phyloP scores from a whole-genome alignment of 2,329 filamentous ascomycete species.

The Myriosclerotinia scirpicola region DNA sequence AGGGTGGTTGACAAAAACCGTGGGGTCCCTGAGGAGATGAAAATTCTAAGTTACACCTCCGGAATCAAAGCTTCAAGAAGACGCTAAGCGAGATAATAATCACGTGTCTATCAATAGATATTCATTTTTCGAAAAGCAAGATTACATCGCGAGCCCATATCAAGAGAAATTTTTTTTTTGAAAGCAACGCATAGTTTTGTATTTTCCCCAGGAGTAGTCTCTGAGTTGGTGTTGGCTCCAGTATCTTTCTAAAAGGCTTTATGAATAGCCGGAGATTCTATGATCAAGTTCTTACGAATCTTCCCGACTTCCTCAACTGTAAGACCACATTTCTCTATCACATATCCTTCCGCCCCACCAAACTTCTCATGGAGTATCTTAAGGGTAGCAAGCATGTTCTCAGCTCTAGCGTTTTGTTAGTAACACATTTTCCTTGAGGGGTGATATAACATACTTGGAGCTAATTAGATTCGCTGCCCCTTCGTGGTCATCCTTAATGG shows the following conservation, averaged over 20 bases:
- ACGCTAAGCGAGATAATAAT: neutral
- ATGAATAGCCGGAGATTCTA: slow-evolving; percentile 32
- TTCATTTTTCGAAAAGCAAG: neutral
- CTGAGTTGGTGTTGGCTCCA: too few species aligned
- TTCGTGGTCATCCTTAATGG: slow-evolving; percentile 44
- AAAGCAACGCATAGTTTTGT: too few species aligned
- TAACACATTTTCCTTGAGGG: slow-evolving; percentile 1
- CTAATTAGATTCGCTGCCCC: slow-evolving; percentile 48
- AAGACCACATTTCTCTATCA: slow-evolving; percentile 58
- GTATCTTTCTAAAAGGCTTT: neutral
- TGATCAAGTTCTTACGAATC: slow-evolving; percentile 52
- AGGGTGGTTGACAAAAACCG: slow-evolving; percentile 17
- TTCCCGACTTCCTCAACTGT: slow-evolving; percentile 54
- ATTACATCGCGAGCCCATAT: too few species aligned
- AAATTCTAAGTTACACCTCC: slow-evolving; percentile 17
- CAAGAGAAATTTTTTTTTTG: too few species aligned
- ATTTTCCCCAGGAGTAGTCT: too few species aligned
- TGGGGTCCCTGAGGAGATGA: slow-evolving; percentile 21
- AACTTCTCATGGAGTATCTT: slow-evolving; percentile 58
- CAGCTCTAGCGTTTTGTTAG: slow-evolving; percentile 40
- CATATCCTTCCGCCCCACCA: slow-evolving; percentile 64
- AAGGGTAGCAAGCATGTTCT: slow-evolving; percentile 53
- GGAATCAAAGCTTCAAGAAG: slow-evolving; percentile 17
- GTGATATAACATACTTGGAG: slow-evolving; percentile 38
- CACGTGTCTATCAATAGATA: slow-evolving; percentile 16